A percentile compares a stretch with the other conserved stretches of the same genome.
Evolutionary conservation across 2,329 filamentous ascomycete species (phyloP).

Genomic region (Fonsecaea pedrosoi): DNA sequence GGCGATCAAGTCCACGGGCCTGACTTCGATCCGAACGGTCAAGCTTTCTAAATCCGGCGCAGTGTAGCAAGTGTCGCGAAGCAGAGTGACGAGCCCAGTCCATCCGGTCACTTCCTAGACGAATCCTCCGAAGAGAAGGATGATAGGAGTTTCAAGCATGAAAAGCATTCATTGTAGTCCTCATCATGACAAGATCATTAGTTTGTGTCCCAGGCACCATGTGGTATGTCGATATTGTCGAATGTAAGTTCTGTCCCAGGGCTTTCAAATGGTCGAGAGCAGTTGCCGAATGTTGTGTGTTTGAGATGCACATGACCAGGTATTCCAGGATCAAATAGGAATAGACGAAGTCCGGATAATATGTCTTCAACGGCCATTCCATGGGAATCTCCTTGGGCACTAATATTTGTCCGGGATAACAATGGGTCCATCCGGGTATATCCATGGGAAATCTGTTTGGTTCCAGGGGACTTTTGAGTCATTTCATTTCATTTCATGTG

Average conservation of each 20-base stretch:
- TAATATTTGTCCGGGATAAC: neutral
- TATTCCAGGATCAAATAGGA: neutral
- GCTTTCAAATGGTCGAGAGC: neutral
- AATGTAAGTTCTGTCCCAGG: neutral
- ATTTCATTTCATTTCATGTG: constrained; percentile 21
- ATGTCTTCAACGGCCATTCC: neutral
- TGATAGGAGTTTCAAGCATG: neutral
- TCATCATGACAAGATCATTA: neutral
- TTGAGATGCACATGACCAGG: neutral
- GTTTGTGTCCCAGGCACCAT: neutral
- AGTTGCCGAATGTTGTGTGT: neutral
- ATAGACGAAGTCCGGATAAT: neutral
- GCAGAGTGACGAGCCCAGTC: neutral
- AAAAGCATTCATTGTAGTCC: neutral
- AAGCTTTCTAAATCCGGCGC: neutral
- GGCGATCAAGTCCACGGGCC: neutral
- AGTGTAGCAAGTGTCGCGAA: neutral
- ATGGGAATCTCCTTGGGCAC: neutral
- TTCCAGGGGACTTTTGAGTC: neutral
- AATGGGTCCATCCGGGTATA: constrained; percentile 2
- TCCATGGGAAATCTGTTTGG: constrained; percentile 1
- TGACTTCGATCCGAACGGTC: neutral
- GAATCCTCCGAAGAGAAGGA: neutral
- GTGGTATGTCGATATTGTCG: constrained; percentile 4
- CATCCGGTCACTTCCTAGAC: neutral